phyloP scores from a whole-genome alignment of 352 stramenopile genomes.

The Globisporangium nodosum region DNA sequence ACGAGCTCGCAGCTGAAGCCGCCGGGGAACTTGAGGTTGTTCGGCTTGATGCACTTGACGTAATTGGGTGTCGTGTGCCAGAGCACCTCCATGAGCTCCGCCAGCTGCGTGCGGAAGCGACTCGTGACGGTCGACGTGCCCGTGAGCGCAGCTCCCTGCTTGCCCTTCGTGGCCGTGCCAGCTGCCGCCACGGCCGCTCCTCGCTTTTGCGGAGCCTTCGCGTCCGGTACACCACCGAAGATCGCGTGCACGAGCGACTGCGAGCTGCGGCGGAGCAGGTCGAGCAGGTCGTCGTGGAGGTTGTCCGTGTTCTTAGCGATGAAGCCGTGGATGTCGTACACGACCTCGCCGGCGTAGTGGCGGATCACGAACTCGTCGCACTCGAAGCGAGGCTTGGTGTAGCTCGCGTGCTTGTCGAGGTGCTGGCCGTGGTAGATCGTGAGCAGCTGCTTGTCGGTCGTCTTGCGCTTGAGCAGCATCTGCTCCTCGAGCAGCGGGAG shows the following conservation, averaged over 20 bases:
- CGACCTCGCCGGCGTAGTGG: slow-evolving; percentile 79
- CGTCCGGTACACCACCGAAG: slow-evolving; percentile 18
- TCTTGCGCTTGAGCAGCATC: slow-evolving; percentile 84
- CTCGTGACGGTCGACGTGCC: slow-evolving; percentile 64
- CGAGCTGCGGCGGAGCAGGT: slow-evolving; percentile 60
- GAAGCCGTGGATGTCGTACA: slow-evolving; percentile 81
- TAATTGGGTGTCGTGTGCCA: slow-evolving; percentile 89
- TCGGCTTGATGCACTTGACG: slow-evolving; percentile 95
- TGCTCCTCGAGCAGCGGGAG: slow-evolving; percentile 84
- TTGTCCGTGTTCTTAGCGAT: slow-evolving; percentile 89
- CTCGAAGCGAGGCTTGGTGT: slow-evolving; percentile 73
- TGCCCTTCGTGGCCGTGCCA: slow-evolving; percentile 19
- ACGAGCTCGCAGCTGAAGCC: slow-evolving; percentile 86
- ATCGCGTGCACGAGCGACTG: slow-evolving; percentile 65
- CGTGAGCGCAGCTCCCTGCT: slow-evolving; percentile 46
- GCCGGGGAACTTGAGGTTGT: slow-evolving; percentile 89
- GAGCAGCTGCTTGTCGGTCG: slow-evolving; percentile 76
- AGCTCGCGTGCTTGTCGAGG: slow-evolving; percentile 63
- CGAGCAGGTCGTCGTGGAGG: slow-evolving; percentile 82
- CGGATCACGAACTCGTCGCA: slow-evolving; percentile 84
- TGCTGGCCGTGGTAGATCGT: slow-evolving; percentile 79
- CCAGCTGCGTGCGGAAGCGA: slow-evolving; percentile 73
- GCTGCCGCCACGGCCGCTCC: slow-evolving; percentile 5
- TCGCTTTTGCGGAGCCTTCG: slow-evolving; percentile 11
- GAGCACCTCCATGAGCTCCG: slow-evolving; percentile 79